Evolutionary conservation across 202 grass and related monocot genomes (phyloP).

Genomic region (Setaria viridis): DNA sequence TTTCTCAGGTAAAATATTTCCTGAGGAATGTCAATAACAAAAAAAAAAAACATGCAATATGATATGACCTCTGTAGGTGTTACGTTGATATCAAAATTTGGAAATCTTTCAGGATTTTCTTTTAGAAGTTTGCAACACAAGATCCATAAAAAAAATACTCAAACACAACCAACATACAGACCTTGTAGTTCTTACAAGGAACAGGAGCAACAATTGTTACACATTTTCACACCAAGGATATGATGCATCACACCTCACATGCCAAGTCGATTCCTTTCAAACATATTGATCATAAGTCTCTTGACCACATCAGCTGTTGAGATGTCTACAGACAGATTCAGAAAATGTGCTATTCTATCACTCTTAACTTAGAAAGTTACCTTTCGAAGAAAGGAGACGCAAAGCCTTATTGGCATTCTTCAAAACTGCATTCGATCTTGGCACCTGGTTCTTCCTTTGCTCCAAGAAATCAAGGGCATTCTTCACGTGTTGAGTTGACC

Average conservation of each 20-base stretch:
- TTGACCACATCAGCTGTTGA: conserved; percentile 10
- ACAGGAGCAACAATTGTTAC: background rate
- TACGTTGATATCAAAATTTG: background rate
- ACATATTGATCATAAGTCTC: background rate
- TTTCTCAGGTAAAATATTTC: background rate
- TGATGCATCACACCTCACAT: background rate
- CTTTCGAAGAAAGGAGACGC: conserved; percentile 71
- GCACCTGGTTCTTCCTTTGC: conserved; percentile 68
- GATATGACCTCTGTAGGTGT: background rate
- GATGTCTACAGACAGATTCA: background rate
- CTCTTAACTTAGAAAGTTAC: conserved; percentile 57
- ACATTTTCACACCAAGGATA: background rate
- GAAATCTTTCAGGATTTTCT: background rate
- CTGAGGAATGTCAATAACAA: background rate
- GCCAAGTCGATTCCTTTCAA: conserved; percentile 5
- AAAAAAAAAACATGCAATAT: background rate
- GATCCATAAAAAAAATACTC: background rate
- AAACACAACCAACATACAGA: background rate
- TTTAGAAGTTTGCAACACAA: background rate
- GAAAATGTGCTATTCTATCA: background rate
- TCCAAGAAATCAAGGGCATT: conserved; percentile 78
- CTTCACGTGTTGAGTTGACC: conserved; percentile 50
- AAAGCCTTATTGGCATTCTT: conserved; percentile 77
- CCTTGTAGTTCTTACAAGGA: conserved; percentile 14
- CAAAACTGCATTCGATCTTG: conserved; percentile 76